A percentile compares a stretch with the other conserved stretches of the same genome.
Conservation (phyloP, 257 asterid genomes). For the Nicotiana undulata region DNA sequence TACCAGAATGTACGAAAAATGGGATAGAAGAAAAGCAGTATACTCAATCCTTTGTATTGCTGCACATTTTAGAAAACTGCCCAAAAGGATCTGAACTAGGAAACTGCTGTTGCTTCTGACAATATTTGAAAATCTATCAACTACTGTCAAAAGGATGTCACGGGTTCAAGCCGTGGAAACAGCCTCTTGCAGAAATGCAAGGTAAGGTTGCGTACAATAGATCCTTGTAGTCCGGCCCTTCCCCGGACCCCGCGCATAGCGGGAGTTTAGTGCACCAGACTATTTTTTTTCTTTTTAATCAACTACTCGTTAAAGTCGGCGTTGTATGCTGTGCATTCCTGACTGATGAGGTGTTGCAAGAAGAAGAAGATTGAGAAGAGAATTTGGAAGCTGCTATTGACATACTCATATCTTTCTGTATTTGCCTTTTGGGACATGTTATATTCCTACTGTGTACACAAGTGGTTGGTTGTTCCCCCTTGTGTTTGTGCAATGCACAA, state of each 20-base stretch:
- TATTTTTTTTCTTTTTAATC: too few relatives aligned
- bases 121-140: too few relatives aligned
- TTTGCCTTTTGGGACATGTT: slow-evolving; percentile 1
- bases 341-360: neutral
- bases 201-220: too few relatives aligned
- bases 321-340: neutral
- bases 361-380: neutral
- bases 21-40: neutral
- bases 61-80: neutral
- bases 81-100: too few relatives aligned
- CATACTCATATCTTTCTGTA: neutral
- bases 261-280: too few relatives aligned
- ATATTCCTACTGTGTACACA: neutral
- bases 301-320: neutral
- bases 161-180: too few relatives aligned
- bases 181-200: too few relatives aligned
- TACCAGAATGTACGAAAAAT: neutral
- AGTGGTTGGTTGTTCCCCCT: neutral
- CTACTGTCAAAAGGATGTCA: too few relatives aligned
- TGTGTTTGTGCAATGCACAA: slow-evolving; percentile 24
- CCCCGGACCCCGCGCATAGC: too few relatives aligned
- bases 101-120: too few relatives aligned
- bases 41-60: neutral
- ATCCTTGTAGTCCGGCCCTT: too few relatives aligned
- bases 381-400: neutral